These are phyloP conservation scores for Murraya koenigii DNA, from an alignment of 345 rosid genomes.

Conservation along the genomic window DNA sequence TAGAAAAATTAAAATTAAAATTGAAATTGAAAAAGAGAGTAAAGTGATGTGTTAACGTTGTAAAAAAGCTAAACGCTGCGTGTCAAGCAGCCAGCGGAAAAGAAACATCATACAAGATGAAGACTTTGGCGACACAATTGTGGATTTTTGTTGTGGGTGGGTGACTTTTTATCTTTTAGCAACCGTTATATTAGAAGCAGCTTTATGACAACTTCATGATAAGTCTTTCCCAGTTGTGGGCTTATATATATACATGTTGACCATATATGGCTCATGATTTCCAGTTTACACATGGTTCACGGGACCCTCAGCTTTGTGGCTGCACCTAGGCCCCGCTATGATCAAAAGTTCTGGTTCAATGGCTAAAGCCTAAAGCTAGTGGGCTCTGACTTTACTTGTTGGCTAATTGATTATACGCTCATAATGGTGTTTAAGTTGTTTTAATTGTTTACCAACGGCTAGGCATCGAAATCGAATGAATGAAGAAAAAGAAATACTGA, in stretches of 20 bases:
- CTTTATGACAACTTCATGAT: not conserved
- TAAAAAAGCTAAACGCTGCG: not conserved
- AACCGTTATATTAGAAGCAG: constrained; percentile 3
- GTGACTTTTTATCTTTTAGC: not conserved
- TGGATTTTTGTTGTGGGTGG: not conserved
- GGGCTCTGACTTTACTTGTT: not conserved
- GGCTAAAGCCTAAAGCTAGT: not conserved
- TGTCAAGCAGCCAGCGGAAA: not conserved
- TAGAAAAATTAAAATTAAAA: not conserved
- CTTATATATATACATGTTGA: not conserved
- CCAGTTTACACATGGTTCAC: not conserved
- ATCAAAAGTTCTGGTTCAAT: not conserved
- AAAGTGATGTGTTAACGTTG: constrained; percentile 14
- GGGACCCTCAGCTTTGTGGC: not conserved
- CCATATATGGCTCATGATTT: constrained; percentile 5
- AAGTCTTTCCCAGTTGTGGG: not conserved
- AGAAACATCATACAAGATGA: not conserved
- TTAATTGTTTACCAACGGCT: not conserved
- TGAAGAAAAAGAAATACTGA: not conserved
- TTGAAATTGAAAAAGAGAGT: not conserved
- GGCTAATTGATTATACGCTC: not conserved
- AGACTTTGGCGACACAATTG: not conserved
- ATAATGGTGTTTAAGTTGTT: not conserved
- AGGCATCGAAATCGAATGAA: not conserved
- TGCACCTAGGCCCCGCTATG: not conserved